Conservation (phyloP, 2,329 filamentous ascomycete species). For the Trichoderma sp. region DNA sequence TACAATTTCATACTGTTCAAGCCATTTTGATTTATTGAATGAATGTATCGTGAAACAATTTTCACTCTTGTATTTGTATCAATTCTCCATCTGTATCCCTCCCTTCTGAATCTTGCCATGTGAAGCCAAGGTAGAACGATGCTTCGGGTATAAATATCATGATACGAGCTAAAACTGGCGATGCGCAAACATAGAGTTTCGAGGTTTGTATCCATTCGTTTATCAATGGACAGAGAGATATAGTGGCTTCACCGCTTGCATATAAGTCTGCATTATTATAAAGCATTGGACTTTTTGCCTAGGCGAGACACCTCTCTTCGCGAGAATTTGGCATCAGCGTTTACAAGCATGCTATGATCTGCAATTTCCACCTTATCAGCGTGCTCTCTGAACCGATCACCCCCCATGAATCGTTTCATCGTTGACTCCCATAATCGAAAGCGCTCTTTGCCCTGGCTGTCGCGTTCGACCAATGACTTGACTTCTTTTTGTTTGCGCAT, state of each 20-base stretch:
- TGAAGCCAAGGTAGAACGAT: neutral
- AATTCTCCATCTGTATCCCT: neutral
- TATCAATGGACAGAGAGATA: neutral
- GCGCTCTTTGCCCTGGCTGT: conserved; percentile 56
- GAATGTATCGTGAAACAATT: neutral
- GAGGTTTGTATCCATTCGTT: neutral
- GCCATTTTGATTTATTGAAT: neutral
- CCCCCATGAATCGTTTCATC: conserved; percentile 59
- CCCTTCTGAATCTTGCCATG: too few species aligned
- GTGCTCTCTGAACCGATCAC: conserved; percentile 38
- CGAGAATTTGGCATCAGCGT: conserved; percentile 56
- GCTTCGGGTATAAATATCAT: conserved; percentile 6
- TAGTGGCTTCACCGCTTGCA: neutral
- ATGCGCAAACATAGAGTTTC: neutral
- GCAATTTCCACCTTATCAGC: conserved; percentile 56
- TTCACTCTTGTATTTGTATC: neutral
- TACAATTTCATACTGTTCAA: conserved; percentile 24
- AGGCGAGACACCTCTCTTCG: conserved; percentile 57
- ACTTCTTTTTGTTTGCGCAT: conserved; percentile 68
- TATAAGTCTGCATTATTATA: neutral
- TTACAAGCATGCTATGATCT: conserved; percentile 68
- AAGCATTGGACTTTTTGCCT: conserved; percentile 39
- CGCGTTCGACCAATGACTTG: conserved; percentile 58
- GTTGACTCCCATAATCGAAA: conserved; percentile 64
- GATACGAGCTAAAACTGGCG: neutral